phyloP scores from a whole-genome alignment of 257 asterid species.

The Mitragyna speciosa region DNA sequence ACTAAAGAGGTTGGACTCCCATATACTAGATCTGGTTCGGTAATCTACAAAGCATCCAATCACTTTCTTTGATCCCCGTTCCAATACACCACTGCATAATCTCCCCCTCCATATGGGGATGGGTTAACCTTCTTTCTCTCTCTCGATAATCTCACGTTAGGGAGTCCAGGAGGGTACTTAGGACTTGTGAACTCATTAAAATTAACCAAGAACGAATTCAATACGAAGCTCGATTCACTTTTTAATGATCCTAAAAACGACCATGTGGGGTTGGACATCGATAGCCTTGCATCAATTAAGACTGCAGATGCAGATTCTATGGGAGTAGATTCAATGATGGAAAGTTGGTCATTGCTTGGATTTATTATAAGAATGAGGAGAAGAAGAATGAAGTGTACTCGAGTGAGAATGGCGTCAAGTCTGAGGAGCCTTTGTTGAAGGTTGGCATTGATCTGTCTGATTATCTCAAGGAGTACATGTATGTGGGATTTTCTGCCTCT shows the following conservation, averaged over 20 bases:
- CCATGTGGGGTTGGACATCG: too few relatives aligned
- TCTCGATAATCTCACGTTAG: conserved; percentile 65
- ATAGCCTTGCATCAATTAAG: too few relatives aligned
- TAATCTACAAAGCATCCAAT: conserved; percentile 73
- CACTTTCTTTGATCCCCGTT: conserved; percentile 53
- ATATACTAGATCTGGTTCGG: conserved; percentile 81
- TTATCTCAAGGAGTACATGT: conserved; percentile 55
- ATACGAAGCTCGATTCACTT: conserved; percentile 55
- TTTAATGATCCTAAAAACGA: conserved; percentile 46
- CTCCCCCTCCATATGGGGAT: conserved; percentile 70
- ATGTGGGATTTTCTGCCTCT: conserved; percentile 94
- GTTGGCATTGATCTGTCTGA: conserved; percentile 60
- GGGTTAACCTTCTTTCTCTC: conserved; percentile 80
- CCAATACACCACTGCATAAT: conserved; percentile 51
- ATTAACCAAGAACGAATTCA: conserved; percentile 75
- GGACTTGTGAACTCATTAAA: conserved; percentile 78
- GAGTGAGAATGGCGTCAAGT: conserved; percentile 68
- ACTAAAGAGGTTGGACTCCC: conserved; percentile 80
- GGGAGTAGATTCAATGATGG: too few relatives aligned
- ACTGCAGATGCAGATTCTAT: too few relatives aligned
- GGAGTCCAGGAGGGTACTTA: conserved; percentile 75
- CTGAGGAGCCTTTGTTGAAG: conserved; percentile 46
- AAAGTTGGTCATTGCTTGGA: too few relatives aligned
- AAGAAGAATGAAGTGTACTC: conserved; percentile 57
- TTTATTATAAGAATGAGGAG: neutral